phyloP scores from a whole-genome alignment of 768 basidiomycete species.

The Aureoboletus auriporus region DNA sequence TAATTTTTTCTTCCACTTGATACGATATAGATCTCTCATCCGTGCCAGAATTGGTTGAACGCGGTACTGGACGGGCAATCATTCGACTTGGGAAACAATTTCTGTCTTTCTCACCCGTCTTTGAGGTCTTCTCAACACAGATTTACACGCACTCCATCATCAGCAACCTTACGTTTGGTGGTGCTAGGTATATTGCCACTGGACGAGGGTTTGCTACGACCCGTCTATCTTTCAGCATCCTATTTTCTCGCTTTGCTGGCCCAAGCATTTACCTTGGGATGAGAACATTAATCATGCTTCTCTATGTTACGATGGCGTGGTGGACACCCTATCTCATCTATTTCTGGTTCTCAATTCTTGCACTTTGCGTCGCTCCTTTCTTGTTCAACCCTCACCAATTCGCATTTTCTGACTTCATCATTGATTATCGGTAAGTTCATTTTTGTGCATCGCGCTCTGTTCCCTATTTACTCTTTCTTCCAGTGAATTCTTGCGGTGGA shows the following conservation, averaged over 20 bases:
- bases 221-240: conserved; percentile 88
- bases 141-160: conserved; percentile 98
- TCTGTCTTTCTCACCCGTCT: conserved; percentile 87
- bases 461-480: conserved; percentile 6
- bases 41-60: conserved; percentile 81
- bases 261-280: conserved; percentile 98
- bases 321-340: conserved; percentile 94
- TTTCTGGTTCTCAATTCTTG: conserved; percentile 95
- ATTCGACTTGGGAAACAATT: conserved; percentile 94
- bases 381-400: conserved; percentile 99
- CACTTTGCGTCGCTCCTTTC: conserved; percentile 94
- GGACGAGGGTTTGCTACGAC: conserved; percentile 98
- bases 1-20: conserved; percentile 29
- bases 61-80: conserved; percentile 89
- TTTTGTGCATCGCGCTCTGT: neutral
- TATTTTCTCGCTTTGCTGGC: conserved; percentile 98
- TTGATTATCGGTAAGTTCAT: conserved; percentile 77
- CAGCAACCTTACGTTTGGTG: conserved; percentile 95
- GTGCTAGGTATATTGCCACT: conserved; percentile 97
- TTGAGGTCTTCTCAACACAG: conserved; percentile 98
- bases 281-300: conserved; percentile 85
- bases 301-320: conserved; percentile 88
- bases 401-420: conserved; percentile 92
- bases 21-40: conserved; percentile 12
- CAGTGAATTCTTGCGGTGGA: conserved; percentile 98